phyloP scores from a whole-genome alignment of 1,139 yeast genomes.

The Taiozyma onychis region DNA sequence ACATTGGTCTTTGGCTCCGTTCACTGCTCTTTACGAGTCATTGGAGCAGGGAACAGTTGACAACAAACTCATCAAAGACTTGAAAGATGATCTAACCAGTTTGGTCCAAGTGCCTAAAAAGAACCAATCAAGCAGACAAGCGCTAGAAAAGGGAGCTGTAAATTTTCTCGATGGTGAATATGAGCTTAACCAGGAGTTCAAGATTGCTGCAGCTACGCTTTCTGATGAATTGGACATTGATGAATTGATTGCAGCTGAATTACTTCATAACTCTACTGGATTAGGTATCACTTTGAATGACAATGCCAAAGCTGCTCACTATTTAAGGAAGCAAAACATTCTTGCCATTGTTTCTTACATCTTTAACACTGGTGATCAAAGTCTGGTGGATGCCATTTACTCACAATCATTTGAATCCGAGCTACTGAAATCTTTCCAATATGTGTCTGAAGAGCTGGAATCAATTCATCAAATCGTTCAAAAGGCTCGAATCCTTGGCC shows the following conservation, averaged over 20 bases:
- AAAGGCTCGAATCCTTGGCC: constrained; percentile 56
- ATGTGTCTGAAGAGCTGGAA: constrained; percentile 49
- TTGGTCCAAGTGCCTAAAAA: constrained; percentile 47
- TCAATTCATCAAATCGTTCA: constrained; percentile 60
- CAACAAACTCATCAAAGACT: constrained; percentile 25
- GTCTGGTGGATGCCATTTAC: constrained; percentile 20
- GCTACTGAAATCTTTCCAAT: constrained; percentile 47
- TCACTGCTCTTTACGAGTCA: constrained; percentile 26
- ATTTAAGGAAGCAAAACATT: constrained; percentile 63
- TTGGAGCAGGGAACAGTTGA: constrained; percentile 30
- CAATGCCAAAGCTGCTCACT: constrained; percentile 67
- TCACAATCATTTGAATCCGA: constrained; percentile 31
- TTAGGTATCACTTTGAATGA: constrained; percentile 56
- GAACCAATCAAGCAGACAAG: constrained; percentile 48
- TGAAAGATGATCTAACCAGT: constrained; percentile 43
- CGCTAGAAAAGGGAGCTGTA: constrained; percentile 50
- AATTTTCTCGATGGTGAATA: constrained; percentile 46
- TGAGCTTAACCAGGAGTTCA: constrained; percentile 47
- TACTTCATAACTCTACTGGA: constrained; percentile 21
- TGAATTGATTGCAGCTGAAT: constrained; percentile 56
- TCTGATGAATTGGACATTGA: constrained; percentile 70
- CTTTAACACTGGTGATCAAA: constrained; percentile 30
- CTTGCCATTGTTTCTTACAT: constrained; percentile 64
- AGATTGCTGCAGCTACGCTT: constrained; percentile 41
- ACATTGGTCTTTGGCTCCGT: constrained; percentile 31